phyloP scores from a whole-genome alignment of 306 rosid species.

The Dalbergia oliveri region DNA sequence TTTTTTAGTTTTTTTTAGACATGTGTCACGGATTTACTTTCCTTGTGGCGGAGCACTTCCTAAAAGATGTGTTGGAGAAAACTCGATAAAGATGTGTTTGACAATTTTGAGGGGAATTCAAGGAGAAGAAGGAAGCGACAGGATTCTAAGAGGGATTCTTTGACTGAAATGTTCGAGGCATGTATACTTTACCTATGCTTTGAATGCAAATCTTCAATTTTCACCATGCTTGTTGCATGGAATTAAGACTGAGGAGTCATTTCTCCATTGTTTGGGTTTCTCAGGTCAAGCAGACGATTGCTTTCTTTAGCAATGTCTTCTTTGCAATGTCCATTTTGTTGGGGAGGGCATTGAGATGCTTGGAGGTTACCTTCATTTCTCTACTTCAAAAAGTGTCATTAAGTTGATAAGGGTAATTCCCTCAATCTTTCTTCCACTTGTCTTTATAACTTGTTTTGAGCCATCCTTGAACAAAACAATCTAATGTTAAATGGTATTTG shows the following conservation, averaged over 20 bases:
- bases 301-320: too few species aligned
- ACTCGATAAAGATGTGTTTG: constrained; percentile 78
- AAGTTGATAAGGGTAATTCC: constrained; percentile 77
- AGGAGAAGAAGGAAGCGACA: too few species aligned
- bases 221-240: too few species aligned
- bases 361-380: constrained; percentile 96
- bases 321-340: too few species aligned
- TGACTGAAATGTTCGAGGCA: too few species aligned
- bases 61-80: constrained; percentile 93
- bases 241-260: too few species aligned
- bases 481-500: constrained; percentile 41
- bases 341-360: constrained; percentile 98
- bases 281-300: too few species aligned
- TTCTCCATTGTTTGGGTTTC: too few species aligned
- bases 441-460: constrained; percentile 4
- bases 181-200: too few species aligned
- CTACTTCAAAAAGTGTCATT: constrained; percentile 84
- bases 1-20: constrained; percentile 26
- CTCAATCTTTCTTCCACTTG: constrained; percentile 20
- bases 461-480: constrained; percentile 25
- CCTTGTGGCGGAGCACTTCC: constrained; percentile 81
- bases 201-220: too few species aligned
- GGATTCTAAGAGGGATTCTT: constrained; percentile 55
- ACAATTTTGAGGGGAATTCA: constrained; percentile 51
- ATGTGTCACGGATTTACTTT: constrained; percentile 80